Conservation (phyloP, 257 asterid genomes). For the Jacaranda copaia region DNA sequence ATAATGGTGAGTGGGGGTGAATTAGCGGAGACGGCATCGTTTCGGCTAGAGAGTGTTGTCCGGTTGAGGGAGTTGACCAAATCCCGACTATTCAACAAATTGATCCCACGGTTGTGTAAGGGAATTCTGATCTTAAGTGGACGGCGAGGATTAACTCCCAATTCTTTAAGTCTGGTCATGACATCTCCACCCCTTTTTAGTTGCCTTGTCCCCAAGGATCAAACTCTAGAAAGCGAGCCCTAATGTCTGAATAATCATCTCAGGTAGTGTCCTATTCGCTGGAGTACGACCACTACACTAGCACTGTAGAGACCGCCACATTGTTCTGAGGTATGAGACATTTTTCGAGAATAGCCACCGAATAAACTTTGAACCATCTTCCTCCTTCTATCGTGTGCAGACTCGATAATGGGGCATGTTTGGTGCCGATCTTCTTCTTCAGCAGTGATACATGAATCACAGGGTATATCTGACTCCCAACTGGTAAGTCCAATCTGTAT, state of each 20-base stretch:
- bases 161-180: no score
- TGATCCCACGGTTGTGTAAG: no score
- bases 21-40: no score
- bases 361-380: neutral
- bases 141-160: no score
- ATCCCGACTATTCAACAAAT: no score
- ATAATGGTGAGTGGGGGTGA: no score
- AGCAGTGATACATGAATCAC: neutral
- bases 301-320: neutral
- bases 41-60: no score
- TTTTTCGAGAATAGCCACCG: neutral
- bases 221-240: neutral
- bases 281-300: neutral
- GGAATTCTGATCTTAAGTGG: no score
- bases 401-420: neutral
- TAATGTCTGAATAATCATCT: neutral
- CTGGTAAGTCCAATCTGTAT: neutral
- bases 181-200: no score
- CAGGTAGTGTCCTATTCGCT: neutral
- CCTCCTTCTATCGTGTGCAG: neutral
- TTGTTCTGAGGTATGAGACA: neutral
- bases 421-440: neutral
- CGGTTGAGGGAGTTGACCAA: no score
- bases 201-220: neutral
- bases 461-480: neutral